Conservation (phyloP, 129 eudicot genomes). For the Lonicera japonica region DNA sequence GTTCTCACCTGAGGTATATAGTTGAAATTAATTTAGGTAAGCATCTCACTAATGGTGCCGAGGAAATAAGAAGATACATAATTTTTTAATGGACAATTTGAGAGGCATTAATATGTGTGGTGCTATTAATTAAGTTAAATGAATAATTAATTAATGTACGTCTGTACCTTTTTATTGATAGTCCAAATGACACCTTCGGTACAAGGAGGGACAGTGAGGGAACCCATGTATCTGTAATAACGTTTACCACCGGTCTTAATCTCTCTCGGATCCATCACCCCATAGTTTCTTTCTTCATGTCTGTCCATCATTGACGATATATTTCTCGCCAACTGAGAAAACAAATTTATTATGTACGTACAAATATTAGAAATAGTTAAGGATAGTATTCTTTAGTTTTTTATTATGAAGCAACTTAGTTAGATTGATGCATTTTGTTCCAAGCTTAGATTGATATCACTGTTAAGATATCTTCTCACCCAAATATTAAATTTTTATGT, state of each 20-base stretch:
- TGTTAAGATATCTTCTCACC: no score
- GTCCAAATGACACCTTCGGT: slow-evolving; percentile 54
- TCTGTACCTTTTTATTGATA: slow-evolving; percentile 27
- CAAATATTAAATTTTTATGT: no score
- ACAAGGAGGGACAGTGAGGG: slow-evolving; percentile 53
- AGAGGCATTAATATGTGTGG: no score
- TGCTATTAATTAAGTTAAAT: background rate
- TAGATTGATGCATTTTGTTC: no score
- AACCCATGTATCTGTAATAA: slow-evolving; percentile 50
- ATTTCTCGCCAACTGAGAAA: slow-evolving; percentile 27
- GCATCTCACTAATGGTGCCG: background rate
- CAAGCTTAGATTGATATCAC: no score
- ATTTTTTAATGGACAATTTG: background rate
- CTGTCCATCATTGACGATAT: slow-evolving; percentile 26
- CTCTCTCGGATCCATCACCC: slow-evolving; percentile 31
- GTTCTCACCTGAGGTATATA: slow-evolving; percentile 12
- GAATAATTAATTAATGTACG: background rate
- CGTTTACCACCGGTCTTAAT: slow-evolving; percentile 29
- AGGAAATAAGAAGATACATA: background rate
- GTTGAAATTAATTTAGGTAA: background rate
- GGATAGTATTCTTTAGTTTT: background rate
- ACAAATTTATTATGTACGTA: background rate
- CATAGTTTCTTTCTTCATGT: slow-evolving; percentile 23
- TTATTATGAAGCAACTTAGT: background rate
- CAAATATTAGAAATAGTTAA: background rate